These are phyloP conservation scores for Aquilaria yunnanensis DNA, from an alignment of 345 rosid species.

Conservation along the genomic window DNA sequence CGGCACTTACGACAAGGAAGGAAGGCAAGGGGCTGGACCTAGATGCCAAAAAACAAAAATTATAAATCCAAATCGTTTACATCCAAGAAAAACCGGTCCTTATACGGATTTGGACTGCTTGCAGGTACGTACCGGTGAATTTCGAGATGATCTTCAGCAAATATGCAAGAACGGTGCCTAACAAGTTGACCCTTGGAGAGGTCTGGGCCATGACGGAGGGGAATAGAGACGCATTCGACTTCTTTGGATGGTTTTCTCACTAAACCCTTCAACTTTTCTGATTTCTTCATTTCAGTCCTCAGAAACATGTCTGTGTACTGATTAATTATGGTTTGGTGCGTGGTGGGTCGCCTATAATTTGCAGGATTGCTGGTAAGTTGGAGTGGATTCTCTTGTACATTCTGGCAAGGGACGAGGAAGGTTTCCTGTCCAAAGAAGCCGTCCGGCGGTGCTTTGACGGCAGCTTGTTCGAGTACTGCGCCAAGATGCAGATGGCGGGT, in stretches of 20 bases:
- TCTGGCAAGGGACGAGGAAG: constrained; percentile 70
- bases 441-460: constrained; percentile 71
- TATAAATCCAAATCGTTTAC: neutral
- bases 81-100: neutral
- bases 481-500: constrained; percentile 29
- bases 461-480: constrained; percentile 69
- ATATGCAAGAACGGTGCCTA: constrained; percentile 53
- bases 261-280: no score
- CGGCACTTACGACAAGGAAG: constrained; percentile 63
- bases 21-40: constrained; percentile 33
- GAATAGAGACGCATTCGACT: constrained; percentile 43
- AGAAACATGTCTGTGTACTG: no score
- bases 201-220: constrained; percentile 83
- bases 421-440: constrained; percentile 70
- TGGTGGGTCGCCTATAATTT: neutral
- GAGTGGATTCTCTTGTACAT: constrained; percentile 59
- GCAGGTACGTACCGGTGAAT: constrained; percentile 51
- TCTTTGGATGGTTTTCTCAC: constrained; percentile 51
- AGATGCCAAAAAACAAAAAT: no score
- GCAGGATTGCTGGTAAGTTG: constrained; percentile 45
- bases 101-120: neutral
- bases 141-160: constrained; percentile 75
- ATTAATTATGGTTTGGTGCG: no score
- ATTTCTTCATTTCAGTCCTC: no score
- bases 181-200: constrained; percentile 53